These are phyloP conservation scores for Arthrobotrys conoides DNA, from an alignment of 2,329 filamentous ascomycete genomes.

Conservation along the genomic window DNA sequence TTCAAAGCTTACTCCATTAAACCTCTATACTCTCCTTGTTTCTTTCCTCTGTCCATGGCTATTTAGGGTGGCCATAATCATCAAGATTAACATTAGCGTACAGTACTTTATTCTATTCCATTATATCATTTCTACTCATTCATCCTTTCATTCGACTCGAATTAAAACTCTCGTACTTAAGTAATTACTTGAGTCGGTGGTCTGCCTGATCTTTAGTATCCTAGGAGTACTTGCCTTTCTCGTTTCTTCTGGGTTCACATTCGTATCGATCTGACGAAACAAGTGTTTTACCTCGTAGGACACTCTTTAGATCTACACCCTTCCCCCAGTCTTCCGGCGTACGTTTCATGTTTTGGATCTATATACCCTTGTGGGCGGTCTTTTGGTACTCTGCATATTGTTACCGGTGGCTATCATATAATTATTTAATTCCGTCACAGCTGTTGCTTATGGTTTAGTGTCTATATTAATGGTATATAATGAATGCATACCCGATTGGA, in stretches of 20 bases:
- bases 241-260: background rate
- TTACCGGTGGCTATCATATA: background rate
- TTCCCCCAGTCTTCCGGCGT: background rate
- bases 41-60: conserved; percentile 9
- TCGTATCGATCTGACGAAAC: background rate
- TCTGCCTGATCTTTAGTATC: conserved; percentile 1
- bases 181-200: background rate
- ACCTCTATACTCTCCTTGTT: conserved; percentile 18
- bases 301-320: background rate
- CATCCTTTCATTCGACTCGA: background rate
- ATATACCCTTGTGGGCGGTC: background rate
- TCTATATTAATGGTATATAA: background rate
- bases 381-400: background rate
- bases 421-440: background rate
- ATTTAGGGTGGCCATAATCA: conserved; percentile 24
- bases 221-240: background rate
- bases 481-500: background rate
- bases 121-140: background rate
- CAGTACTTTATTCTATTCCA: conserved; percentile 8
- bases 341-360: background rate
- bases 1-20: conserved; percentile 8
- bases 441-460: background rate
- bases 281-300: background rate
- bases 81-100: conserved; percentile 35
- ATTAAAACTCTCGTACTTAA: background rate